Base-by-base conservation (phyloP, 1,284 basidiomycete species). In the Phylloboletellus chloephorus region DNA sequence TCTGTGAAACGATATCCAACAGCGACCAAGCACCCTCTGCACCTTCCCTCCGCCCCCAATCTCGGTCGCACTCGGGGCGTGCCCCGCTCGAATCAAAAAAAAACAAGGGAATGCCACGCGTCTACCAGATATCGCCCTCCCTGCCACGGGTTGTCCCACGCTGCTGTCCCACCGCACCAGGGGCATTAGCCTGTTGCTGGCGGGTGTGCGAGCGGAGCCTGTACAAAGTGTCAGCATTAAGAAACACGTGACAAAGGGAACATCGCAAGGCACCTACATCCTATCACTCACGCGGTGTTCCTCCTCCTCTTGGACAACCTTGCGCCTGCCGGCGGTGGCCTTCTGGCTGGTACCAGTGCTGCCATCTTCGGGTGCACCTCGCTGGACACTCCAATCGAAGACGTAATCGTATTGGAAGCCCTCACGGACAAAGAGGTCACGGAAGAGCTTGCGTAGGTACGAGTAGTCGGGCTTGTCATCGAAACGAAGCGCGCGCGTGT, bases 381-480 rank as follows among this genome's bases (percentile, higher is more conserved):
- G 76, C 68, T 93, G 90, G 41, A 97, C 89, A 53, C 86, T 91
- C 93, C 93, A 97, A 67, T 97, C 94, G 57, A 97, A 97, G 60
- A 96, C 88, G 59, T 97, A 97, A 65, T 97, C 93, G 65, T 97
- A 97, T 69, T 95, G 91, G 73, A 89, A 95, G 41, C 93, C 93
- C 64, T 97, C 93, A 39, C 94, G 87, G 43, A 96, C 90, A 53
- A 97, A 97, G 45, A 97, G 78, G 66, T 97, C 93, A 38, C 93
- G 84, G 90, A 97, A 97, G 49, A 97, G 79, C 72, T 97, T 97
- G 72, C 94, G 88, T 8, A 97, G 78, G 73, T 97, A 97, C 5
- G 90, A 94, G 68, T 97, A 97, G 68, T 97, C 94, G 16, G 92
- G 92, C 73, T 94, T 97, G 77, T 97, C 94, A 61, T 97, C 93